These are phyloP conservation scores for Punica granatum DNA, from an alignment of 345 rosid species.

Conservation along the genomic window DNA sequence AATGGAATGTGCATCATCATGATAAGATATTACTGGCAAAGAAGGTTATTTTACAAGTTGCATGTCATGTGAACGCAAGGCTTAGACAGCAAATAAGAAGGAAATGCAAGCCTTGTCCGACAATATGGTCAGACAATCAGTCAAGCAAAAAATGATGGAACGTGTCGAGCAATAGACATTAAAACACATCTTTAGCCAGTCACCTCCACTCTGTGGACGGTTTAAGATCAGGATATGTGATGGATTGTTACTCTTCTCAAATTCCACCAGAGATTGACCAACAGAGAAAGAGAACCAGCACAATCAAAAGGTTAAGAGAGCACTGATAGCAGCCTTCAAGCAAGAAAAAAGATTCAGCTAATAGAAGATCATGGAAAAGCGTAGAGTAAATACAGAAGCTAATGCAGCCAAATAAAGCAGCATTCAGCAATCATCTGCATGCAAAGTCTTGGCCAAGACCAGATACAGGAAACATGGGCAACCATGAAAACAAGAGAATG, in stretches of 20 bases:
- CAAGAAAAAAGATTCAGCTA: no score
- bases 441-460: not conserved
- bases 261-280: no score
- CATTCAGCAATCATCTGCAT: not conserved
- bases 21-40: not conserved
- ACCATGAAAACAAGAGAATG: not conserved
- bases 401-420: not conserved
- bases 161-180: not conserved
- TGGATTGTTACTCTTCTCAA: no score
- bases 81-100: not conserved
- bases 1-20: not conserved
- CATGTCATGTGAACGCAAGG: not conserved
- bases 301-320: no score
- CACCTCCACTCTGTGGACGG: not conserved
- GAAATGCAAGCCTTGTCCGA: not conserved
- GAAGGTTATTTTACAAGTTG: not conserved
- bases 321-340: no score
- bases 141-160: not conserved
- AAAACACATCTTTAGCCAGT: not conserved
- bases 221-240: not conserved
- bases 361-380: no score
- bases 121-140: not conserved
- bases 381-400: no score
- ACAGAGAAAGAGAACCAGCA: no score
- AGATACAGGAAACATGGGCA: not conserved